Base-by-base conservation (phyloP, 2,329 filamentous ascomycete genomes). In the Colletotrichum caudatum region DNA sequence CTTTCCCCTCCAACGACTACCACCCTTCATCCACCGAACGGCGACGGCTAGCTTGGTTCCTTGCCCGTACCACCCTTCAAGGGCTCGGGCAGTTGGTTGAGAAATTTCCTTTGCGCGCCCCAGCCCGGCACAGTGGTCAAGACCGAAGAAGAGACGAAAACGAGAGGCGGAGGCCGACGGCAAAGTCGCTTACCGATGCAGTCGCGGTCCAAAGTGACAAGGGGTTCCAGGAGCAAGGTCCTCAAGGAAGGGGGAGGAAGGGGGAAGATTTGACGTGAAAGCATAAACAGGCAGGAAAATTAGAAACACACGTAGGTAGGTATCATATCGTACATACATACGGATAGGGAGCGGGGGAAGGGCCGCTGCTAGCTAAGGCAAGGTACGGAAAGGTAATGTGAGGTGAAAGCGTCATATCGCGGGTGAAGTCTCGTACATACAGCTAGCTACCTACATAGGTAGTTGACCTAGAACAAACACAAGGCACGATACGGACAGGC, bases 81-180 rank as follows among this genome's bases (percentile, higher is more conserved):
- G 60, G 65, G 69, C 69, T 59, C 69, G 63, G 69, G 59, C 63
- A 63, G 65, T 60, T 62, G 62, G 62, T 61, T 65, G 57, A 61
- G 70, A 56, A 48, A 57, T 44, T n/a, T 57, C 56, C 56, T 46
- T 35, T 53, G 44, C 48, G 48, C 69, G 58, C 61, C 56, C 66
- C 48, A 72, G 62, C 57, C 67, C 66, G 70, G 57, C 60, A 14
- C 70, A 62, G 26, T 72, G 70, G 66, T 70, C 60, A 72, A 71
- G 61, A 61, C 67, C 67, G 70, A 71, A 72, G 65, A 72, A 64
- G 69, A 69, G 69, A 72, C 59, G 69, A 72, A 72, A 69, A 54
- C 48, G 12, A 48, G 61, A 62, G 48, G 61, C 41, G 67, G 71
- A 61, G 58, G 53, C 70, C 70, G 67, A 60, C 59, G 59, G 65